Conservation (phyloP, 2,329 filamentous ascomycete genomes). For the Hypocreales sp. region DNA sequence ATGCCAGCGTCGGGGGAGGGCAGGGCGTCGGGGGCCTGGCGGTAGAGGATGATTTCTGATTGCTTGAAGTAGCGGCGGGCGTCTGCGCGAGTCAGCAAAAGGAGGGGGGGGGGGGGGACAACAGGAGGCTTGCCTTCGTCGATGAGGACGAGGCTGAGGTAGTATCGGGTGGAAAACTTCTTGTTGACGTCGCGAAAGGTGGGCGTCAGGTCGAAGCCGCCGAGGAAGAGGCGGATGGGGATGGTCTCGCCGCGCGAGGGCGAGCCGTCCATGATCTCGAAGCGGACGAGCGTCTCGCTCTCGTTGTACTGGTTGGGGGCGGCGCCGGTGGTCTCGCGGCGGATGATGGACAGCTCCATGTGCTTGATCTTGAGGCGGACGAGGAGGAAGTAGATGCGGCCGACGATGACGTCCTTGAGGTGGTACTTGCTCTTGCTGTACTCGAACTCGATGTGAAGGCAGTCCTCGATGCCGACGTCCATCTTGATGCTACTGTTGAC, state of each 20-base stretch:
- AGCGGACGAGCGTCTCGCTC: constrained; percentile 92
- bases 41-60: constrained; percentile 92
- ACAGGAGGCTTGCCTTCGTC: constrained; percentile 56
- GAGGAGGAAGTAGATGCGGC: constrained; percentile 93
- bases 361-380: constrained; percentile 98
- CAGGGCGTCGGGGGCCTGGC: constrained; percentile 51
- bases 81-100: constrained; percentile 36
- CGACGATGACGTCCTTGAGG: constrained; percentile 96
- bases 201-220: constrained; percentile 91
- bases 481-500: constrained; percentile 99
- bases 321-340: constrained; percentile 88
- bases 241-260: constrained; percentile 90
- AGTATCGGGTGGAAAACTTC: constrained; percentile 97
- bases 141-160: constrained; percentile 87
- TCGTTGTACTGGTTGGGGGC: constrained; percentile 99
- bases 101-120: not conserved
- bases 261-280: constrained; percentile 99
- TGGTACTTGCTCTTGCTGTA: constrained; percentile 99
- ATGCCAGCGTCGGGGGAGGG: constrained; percentile 18
- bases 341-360: constrained; percentile 97
- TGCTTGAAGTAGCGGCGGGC: constrained; percentile 98
- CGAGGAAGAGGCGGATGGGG: constrained; percentile 89
- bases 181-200: constrained; percentile 99
- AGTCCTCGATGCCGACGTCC: constrained; percentile 99
- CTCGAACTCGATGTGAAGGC: constrained; percentile 97